phyloP scores from a whole-genome alignment of 2,329 filamentous ascomycete species.

The Ophioceras dolichostomum region DNA sequence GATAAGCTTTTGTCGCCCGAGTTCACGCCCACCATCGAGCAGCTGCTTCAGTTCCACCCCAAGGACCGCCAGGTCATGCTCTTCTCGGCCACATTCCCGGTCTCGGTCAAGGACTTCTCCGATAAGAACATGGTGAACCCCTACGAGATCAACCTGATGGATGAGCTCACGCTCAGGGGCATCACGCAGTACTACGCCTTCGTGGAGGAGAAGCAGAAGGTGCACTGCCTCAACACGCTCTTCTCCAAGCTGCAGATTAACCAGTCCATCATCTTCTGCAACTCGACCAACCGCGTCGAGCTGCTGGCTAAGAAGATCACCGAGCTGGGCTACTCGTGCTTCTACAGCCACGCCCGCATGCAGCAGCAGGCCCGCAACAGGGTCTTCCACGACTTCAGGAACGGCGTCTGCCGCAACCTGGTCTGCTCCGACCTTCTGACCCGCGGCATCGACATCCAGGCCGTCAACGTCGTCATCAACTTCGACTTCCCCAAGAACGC shows the following conservation, averaged over 20 bases:
- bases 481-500: constrained; percentile 99
- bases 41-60: constrained; percentile 87
- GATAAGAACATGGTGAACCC: constrained; percentile 96
- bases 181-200: constrained; percentile 99
- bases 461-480: constrained; percentile 99
- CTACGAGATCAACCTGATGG: constrained; percentile 99
- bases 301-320: constrained; percentile 98
- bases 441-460: constrained; percentile 98
- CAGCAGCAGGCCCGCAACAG: constrained; percentile 92
- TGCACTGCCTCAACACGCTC: constrained; percentile 95
- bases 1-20: constrained; percentile 95
- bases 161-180: constrained; percentile 92
- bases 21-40: constrained; percentile 95
- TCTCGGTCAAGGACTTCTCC: constrained; percentile 95
- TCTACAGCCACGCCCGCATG: constrained; percentile 99
- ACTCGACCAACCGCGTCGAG: constrained; percentile 97
- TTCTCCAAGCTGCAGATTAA: constrained; percentile 99
- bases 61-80: constrained; percentile 99
- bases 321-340: constrained; percentile 96
- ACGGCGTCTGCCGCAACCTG: constrained; percentile 93
- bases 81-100: constrained; percentile 93
- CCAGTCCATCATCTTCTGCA: constrained; percentile 99
- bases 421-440: constrained; percentile 97
- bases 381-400: constrained; percentile 98
- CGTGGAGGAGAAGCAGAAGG: constrained; percentile 98